Evolutionary conservation across 371 early-diverging fungal genomes (phyloP), one percentile per base, ranked within the genome.

Genomic region (Mortierella sp.): DNA sequence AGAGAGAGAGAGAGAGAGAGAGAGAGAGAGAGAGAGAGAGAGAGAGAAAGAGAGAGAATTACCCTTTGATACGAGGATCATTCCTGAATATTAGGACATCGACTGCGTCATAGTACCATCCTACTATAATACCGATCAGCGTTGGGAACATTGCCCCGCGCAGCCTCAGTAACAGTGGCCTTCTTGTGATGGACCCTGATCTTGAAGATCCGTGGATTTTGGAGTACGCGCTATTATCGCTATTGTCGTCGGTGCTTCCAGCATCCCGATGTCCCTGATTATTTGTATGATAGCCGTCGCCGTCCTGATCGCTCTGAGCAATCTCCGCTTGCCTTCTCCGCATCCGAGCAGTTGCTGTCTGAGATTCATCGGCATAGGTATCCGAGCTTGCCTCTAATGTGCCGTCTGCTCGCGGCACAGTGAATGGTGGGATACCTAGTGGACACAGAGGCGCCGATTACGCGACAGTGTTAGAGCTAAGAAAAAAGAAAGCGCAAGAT

Each of bases 51-150:
- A 5, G 19, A 21, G 41, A 21, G 13, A 47, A 65, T 67, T 74
- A 74, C 82, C 76, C 76, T 70, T 76, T 81, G 60, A 81, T 81
- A 13, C 82, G 69, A 4, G 82, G 61, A 63, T 81, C 76, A 32
- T 57, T 72, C 55, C 82, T 59, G 57, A 48, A 81, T 47, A 81
- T 63, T 11, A 81, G 55, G 7, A 81, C 67, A 3, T 43, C 67
- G n/a, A 72, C 48, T 2, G 70, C 82, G 47, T 81, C 82, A 53
- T 65, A 81, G 53, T 58, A 81, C 76, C 76, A 81, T 7, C 50
- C 73, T 11, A 72, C 36, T 11, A 76, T 40, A 4, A 66, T 64
- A 11, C 76, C 76, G 9, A 76, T 24, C 19, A 68, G 33, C 5
- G 63, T 55, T 5, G 82, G 72, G 41, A 81, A 33, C 32, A 64